A percentile compares a stretch with the other conserved stretches of the same genome.
Conservation (phyloP, 805 yeast species). For the Kodamaea restingae region DNA sequence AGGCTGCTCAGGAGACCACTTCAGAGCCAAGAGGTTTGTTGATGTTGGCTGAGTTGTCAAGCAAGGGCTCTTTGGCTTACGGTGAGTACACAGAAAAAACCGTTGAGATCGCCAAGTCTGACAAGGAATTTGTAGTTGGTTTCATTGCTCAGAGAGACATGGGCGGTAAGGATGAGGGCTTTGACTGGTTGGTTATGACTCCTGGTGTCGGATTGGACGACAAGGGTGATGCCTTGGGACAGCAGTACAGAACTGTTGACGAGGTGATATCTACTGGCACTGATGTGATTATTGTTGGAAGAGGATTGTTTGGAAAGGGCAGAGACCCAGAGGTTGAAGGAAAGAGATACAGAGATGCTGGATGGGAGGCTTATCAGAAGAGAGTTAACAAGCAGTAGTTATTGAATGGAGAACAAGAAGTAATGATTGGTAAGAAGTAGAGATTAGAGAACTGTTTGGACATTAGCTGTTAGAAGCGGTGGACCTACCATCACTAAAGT, state of each 20-base stretch:
- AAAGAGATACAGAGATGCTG: conserved; percentile 83
- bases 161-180: conserved; percentile 79
- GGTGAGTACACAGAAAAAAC: conserved; percentile 88
- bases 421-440: too few species aligned
- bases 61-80: conserved; percentile 88
- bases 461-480: too few species aligned
- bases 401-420: background rate
- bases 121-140: conserved; percentile 89
- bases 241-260: conserved; percentile 90
- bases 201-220: conserved; percentile 99
- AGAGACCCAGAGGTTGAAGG: conserved; percentile 89
- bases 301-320: conserved; percentile 93
- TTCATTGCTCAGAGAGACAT: conserved; percentile 90
- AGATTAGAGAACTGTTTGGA: background rate
- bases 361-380: conserved; percentile 84
- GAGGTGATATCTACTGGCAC: conserved; percentile 83
- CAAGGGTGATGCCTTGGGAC: conserved; percentile 93
- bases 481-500: too few species aligned
- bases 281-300: conserved; percentile 95
- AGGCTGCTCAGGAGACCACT: conserved; percentile 70
- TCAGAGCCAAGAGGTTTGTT: conserved; percentile 81
- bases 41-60: conserved; percentile 93
- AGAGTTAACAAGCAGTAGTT: conserved; percentile 23
- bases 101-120: conserved; percentile 78
- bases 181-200: conserved; percentile 95